A percentile compares a stretch with the other conserved stretches of the same genome.
Conservation (phyloP, 1,139 yeast genomes). For the Geotrichum cucujoidarum region DNA sequence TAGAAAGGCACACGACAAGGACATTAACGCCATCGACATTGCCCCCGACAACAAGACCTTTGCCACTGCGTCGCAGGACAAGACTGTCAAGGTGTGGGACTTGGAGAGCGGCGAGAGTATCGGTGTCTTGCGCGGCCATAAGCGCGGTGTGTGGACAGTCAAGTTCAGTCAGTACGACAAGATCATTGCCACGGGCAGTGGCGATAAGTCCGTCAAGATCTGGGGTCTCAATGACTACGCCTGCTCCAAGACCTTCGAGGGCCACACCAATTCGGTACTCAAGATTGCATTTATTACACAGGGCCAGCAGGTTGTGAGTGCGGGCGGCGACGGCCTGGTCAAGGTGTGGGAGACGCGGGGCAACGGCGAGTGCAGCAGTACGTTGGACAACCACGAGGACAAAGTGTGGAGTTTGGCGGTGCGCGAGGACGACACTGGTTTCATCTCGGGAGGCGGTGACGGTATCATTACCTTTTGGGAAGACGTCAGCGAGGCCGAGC, state of each 20-base stretch:
- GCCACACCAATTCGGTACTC: slow-evolving; percentile 90
- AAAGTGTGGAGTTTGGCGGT: slow-evolving; percentile 87
- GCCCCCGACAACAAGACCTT: slow-evolving; percentile 83
- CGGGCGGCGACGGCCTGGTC: slow-evolving; percentile 92
- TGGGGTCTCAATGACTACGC: slow-evolving; percentile 81
- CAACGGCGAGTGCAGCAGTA: slow-evolving; percentile 71
- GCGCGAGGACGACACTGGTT: slow-evolving; percentile 55
- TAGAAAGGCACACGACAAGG: slow-evolving; percentile 94
- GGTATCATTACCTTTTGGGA: slow-evolving; percentile 86
- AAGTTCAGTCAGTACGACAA: slow-evolving; percentile 77
- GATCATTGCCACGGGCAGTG: slow-evolving; percentile 68
- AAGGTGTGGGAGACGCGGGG: slow-evolving; percentile 76
- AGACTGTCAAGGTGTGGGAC: slow-evolving; percentile 86
- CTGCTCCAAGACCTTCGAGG: slow-evolving; percentile 81
- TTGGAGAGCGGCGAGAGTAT: slow-evolving; percentile 73
- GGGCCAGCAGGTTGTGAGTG: slow-evolving; percentile 66
- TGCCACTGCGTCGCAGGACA: slow-evolving; percentile 96
- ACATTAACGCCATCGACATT: slow-evolving; percentile 80
- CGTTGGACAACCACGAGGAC: slow-evolving; percentile 87
- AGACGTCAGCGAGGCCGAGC: slow-evolving; percentile 63
- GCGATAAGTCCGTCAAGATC: slow-evolving; percentile 83
- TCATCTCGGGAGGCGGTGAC: slow-evolving; percentile 91
- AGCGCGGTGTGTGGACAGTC: slow-evolving; percentile 92
- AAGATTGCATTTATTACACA: slow-evolving; percentile 65
- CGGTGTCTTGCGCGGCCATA: slow-evolving; percentile 83